Conservation (phyloP, 2,329 filamentous ascomycete genomes). For the Aspergillus piperis region DNA sequence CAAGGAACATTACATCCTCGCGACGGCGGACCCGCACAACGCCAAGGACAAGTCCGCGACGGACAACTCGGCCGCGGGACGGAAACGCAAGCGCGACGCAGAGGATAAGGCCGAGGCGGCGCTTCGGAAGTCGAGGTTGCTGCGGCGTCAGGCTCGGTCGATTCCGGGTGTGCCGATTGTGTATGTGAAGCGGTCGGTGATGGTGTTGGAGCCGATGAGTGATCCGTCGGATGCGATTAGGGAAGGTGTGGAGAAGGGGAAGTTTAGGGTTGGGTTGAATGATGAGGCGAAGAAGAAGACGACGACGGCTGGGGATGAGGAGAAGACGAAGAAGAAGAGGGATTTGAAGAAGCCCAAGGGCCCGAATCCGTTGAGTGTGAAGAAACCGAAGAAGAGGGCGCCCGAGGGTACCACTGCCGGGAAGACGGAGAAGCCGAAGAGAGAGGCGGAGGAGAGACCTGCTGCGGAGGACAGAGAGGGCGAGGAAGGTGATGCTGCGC, state of each 20-base stretch:
- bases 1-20: constrained; percentile 52
- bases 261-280: constrained; percentile 47
- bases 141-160: constrained; percentile 43
- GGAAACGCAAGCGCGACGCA: constrained; percentile 37
- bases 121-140: constrained; percentile 32
- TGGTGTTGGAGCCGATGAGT: constrained; percentile 53
- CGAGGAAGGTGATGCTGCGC: constrained; percentile 25
- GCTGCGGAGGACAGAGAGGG: constrained; percentile 21
- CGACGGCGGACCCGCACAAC: constrained; percentile 43
- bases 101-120: constrained; percentile 37
- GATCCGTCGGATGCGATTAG: constrained; percentile 44
- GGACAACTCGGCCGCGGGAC: constrained; percentile 14
- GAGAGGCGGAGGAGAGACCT: constrained; percentile 20
- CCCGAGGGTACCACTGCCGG: constrained; percentile 20
- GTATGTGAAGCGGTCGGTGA: constrained; percentile 54
- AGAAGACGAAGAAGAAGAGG: constrained; percentile 37
- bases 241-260: constrained; percentile 48
- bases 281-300: constrained; percentile 38
- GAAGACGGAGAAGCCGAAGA: constrained; percentile 23
- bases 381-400: constrained; percentile 46
- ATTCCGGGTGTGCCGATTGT: constrained; percentile 53
- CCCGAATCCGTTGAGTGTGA: constrained; percentile 51
- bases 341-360: constrained; percentile 44
- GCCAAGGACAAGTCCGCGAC: constrained; percentile 24
- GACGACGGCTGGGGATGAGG: constrained; percentile 21